These are phyloP conservation scores for Lentinula novae-zelandiae DNA, from an alignment of 1,284 basidiomycete species.

Conservation along the genomic window DNA sequence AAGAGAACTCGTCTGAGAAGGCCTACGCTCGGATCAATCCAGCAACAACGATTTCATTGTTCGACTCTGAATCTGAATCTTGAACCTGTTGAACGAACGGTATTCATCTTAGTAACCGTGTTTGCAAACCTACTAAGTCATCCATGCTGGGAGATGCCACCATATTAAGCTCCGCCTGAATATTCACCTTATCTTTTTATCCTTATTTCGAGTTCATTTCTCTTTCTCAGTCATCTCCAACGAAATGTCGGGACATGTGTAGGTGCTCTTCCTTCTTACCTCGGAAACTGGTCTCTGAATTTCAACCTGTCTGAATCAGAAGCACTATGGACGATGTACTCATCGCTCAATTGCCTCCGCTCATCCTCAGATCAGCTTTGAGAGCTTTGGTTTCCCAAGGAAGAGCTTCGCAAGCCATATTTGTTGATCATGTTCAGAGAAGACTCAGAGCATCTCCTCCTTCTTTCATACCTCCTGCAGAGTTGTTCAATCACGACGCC, in stretches of 20 bases:
- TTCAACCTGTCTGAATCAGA: conserved; percentile 3
- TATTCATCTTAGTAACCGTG: background rate
- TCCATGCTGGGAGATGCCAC: background rate
- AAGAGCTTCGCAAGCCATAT: conserved; percentile 10
- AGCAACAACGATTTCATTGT: background rate
- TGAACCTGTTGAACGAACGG: background rate
- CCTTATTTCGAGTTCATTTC: background rate
- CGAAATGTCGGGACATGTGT: conserved; percentile 13
- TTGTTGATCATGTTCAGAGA: conserved; percentile 17
- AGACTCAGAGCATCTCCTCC: conserved; percentile 13
- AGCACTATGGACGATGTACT: conserved; percentile 22
- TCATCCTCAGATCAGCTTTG: conserved; percentile 16
- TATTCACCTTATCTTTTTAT: background rate
- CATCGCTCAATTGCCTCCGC: conserved; percentile 17
- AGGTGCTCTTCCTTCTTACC: background rate
- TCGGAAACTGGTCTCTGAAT: background rate
- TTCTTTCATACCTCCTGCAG: conserved; percentile 8
- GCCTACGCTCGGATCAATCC: background rate
- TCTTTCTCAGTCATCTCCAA: background rate
- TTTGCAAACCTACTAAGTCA: background rate
- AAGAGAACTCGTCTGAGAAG: too few relatives aligned
- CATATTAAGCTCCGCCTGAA: background rate
- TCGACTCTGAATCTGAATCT: background rate
- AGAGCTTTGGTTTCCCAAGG: conserved; percentile 15
- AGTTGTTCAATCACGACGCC: conserved; percentile 10